phyloP scores from a whole-genome alignment of 2,329 filamentous ascomycete species.

The Cladosporium austrohemisphaericum region DNA sequence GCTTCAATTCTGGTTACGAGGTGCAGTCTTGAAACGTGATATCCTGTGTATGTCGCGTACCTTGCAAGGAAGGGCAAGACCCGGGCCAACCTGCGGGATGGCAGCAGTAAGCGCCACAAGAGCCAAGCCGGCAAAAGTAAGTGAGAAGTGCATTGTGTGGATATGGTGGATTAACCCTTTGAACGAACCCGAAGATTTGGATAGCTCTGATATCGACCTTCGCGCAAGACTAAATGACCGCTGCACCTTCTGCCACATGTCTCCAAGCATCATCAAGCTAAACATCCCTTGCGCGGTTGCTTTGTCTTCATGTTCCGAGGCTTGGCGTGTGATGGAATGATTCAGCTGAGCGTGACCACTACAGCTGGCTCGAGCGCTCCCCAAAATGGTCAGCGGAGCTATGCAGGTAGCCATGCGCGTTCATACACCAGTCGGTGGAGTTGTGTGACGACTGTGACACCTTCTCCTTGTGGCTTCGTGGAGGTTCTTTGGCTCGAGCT shows the following conservation, averaged over 20 bases:
- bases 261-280: background rate
- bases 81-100: background rate
- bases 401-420: too few relatives aligned
- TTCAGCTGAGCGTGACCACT: background rate
- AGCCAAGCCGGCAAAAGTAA: background rate
- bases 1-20: too few relatives aligned
- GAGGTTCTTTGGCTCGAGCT: too few relatives aligned
- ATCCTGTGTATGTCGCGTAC: too few relatives aligned
- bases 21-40: too few relatives aligned
- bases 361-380: too few relatives aligned
- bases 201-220: background rate
- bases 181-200: background rate
- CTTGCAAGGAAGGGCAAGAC: background rate
- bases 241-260: background rate
- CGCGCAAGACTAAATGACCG: background rate
- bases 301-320: constrained; percentile 3
- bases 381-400: too few relatives aligned
- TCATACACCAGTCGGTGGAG: too few relatives aligned
- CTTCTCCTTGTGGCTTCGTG: too few relatives aligned
- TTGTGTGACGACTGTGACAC: background rate
- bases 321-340: constrained; percentile 2
- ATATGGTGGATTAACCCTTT: too few relatives aligned
- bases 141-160: background rate
- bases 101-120: background rate
- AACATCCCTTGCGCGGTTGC: constrained; percentile 6